Evolutionary conservation across 108 stramenopile species (phyloP), one percentile per base, ranked within the genome.

Genomic region (Nitzschia putrida): DNA sequence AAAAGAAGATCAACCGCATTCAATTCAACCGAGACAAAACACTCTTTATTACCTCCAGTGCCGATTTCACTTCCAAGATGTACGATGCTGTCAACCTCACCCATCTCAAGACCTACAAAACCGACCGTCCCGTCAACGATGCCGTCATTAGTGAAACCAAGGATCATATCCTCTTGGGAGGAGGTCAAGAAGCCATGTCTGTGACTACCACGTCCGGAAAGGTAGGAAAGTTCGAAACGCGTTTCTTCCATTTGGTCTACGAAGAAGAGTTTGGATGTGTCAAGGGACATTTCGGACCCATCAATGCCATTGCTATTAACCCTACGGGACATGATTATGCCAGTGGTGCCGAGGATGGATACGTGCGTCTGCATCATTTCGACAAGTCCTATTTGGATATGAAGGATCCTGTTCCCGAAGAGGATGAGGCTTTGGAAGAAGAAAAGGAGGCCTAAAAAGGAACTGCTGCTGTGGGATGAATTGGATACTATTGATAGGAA

Each of bases 281-380:
- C 59, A 96, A 97, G 84, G 99, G 99, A 14, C 99, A 99, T 70
- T 99, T 99, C 73, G 99, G 99, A 34, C 98, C 99, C 47, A 97
- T 99, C 78, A 99, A 98, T 83, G 97, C 98, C 38, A 45, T 98
- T n/a, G 97, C 88, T 51, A 90, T 97, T 63, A 94, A 96, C 76
- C 99, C 99, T 11, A 94, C 94, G 68, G 99, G 99, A 21, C 78
- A 77, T 26, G 81, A 84, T 66, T 95, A 93, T 84, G 92, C 95
- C 1, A 94, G 89, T 76, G 96, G 96, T 41, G 94, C 92, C 3
- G 96, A 97, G 79, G 96, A 97, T 80, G 96, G 96, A 49, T 99
- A 99, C 70, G 90, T 98, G 29, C 94, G 99, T 52, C 74, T 99
- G 64, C 98, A 99, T 79, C 78, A 85, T 71, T 98, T 98, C 71